These are phyloP conservation scores for Ceratobasidium sp. DNA, from an alignment of 1,284 basidiomycete genomes.

Conservation along the genomic window DNA sequence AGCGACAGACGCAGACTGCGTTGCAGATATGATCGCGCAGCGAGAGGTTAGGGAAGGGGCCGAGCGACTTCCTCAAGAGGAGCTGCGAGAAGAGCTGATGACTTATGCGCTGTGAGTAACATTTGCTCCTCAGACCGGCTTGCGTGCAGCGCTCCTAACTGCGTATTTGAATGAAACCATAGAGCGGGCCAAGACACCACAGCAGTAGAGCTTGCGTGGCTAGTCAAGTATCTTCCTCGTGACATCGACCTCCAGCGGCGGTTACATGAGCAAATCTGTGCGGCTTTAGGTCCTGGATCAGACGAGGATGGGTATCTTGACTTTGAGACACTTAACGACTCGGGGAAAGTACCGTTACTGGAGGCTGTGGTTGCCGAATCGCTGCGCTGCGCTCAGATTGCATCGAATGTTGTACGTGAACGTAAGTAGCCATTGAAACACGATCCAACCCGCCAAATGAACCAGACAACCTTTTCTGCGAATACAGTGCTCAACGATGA, in stretches of 20 bases:
- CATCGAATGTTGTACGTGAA: not conserved
- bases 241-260: slow-evolving; percentile 16
- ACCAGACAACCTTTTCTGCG: not conserved
- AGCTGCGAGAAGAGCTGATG: too few species aligned
- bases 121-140: too few species aligned
- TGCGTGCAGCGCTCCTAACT: too few species aligned
- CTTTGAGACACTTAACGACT: slow-evolving; percentile 1
- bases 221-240: not conserved
- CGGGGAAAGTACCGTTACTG: slow-evolving; percentile 19
- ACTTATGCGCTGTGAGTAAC: too few species aligned
- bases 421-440: not conserved
- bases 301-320: not conserved
- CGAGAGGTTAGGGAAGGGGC: not conserved
- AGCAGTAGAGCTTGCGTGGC: not conserved
- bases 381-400: slow-evolving; percentile 13
- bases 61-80: too few species aligned
- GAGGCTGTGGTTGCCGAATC: slow-evolving; percentile 42
- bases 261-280: not conserved
- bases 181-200: slow-evolving; percentile 19
- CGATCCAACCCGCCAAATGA: not conserved
- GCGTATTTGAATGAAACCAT: not conserved
- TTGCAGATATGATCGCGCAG: slow-evolving; percentile 30
- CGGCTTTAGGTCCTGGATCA: not conserved
- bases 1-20: slow-evolving; percentile 33
- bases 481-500: slow-evolving; percentile 17